Evolutionary conservation across 1,139 yeast species (phyloP).

Genomic region (Saccharomyces uvarum): DNA sequence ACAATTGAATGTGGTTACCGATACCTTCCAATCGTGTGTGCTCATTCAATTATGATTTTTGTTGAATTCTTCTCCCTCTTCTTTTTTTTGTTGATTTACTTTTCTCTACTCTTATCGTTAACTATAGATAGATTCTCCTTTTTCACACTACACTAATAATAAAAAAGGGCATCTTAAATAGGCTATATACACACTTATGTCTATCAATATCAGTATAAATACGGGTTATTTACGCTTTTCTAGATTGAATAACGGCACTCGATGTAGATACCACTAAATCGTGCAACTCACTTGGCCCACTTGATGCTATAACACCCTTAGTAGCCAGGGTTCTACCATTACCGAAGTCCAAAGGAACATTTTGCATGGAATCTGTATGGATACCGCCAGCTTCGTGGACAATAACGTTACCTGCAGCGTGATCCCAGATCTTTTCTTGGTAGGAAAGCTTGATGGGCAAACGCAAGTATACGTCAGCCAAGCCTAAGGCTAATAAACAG

Average conservation of each 20-base stretch:
- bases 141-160: background rate
- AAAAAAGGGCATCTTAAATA: background rate
- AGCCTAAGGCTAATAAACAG: slow-evolving; percentile 83
- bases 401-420: slow-evolving; percentile 88
- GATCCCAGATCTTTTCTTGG: slow-evolving; percentile 97
- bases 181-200: background rate
- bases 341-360: slow-evolving; percentile 68
- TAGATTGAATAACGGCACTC: slow-evolving; percentile 27
- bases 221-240: slow-evolving; percentile 7
- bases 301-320: slow-evolving; percentile 90
- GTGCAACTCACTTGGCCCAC: slow-evolving; percentile 47
- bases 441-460: slow-evolving; percentile 70
- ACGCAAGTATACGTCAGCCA: slow-evolving; percentile 86
- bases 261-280: slow-evolving; percentile 56
- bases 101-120: background rate
- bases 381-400: slow-evolving; percentile 86
- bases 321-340: slow-evolving; percentile 72
- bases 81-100: background rate
- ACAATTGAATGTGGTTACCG: slow-evolving; percentile 27
- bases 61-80: background rate
- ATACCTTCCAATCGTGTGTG: slow-evolving; percentile 10
- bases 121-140: background rate
- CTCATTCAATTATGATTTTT: background rate
- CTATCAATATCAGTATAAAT: background rate
- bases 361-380: slow-evolving; percentile 78